A percentile compares a stretch with the other conserved stretches of the same genome.
Conservation (phyloP, 495 filamentous ascomycete genomes). For the Thozetella sp. region DNA sequence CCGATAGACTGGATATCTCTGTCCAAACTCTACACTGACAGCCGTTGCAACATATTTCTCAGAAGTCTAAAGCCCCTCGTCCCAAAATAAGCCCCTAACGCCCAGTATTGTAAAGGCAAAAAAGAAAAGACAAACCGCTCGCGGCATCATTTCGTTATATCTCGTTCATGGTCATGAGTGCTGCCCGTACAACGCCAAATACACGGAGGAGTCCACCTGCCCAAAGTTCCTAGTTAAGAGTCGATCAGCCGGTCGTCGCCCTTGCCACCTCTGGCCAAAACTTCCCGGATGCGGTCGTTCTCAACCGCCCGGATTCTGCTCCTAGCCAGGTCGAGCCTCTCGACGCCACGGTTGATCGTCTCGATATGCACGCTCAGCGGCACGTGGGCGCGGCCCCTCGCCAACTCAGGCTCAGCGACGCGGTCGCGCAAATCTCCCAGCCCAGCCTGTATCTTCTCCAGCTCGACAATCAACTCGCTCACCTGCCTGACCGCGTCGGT, state of each 20-base stretch:
- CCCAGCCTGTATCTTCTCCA: constrained; percentile 65
- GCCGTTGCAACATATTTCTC: too few species aligned
- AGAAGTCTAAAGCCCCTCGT: too few species aligned
- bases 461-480: constrained; percentile 57
- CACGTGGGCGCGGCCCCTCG: constrained; percentile 39
- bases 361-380: constrained; percentile 71
- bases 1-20: too few species aligned
- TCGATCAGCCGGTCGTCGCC: constrained; percentile 22
- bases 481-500: constrained; percentile 61
- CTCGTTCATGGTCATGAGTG: too few species aligned
- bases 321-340: constrained; percentile 62
- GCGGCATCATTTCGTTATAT: too few species aligned
- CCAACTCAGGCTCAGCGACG: constrained; percentile 60
- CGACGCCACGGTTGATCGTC: constrained; percentile 65
- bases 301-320: constrained; percentile 56
- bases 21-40: too few species aligned
- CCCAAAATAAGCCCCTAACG: too few species aligned
- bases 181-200: too few species aligned
- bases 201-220: too few species aligned
- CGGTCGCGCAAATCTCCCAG: constrained; percentile 70
- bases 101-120: too few species aligned
- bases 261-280: constrained; percentile 42
- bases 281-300: constrained; percentile 54
- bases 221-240: constrained; percentile 8
- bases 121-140: too few species aligned